phyloP scores from a whole-genome alignment of 1,284 basidiomycete species.

The Caloboletus inedulis region DNA sequence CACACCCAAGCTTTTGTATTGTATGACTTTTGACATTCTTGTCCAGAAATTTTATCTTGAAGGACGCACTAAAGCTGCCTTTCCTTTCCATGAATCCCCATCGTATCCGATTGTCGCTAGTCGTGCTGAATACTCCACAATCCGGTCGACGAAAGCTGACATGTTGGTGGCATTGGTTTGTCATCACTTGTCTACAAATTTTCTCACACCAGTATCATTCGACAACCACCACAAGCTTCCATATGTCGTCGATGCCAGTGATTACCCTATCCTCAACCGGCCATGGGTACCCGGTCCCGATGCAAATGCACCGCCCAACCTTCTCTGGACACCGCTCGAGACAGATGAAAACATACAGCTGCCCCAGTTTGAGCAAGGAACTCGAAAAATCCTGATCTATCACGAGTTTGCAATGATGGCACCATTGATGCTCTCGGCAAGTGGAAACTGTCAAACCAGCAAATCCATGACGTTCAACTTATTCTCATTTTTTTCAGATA shows the following conservation, averaged over 20 bases:
- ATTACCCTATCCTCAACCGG: neutral
- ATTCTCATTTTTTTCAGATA: neutral
- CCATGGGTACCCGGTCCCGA: neutral
- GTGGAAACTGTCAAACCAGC: neutral
- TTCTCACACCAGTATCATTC: neutral
- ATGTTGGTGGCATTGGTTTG: conserved; percentile 6
- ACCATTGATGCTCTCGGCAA: conserved; percentile 8
- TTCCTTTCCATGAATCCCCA: conserved; percentile 11
- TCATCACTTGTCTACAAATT: conserved; percentile 6
- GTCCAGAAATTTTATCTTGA: conserved; percentile 14
- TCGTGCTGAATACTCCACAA: neutral
- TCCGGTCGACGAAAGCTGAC: conserved; percentile 7
- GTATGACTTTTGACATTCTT: neutral
- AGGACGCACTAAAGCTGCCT: conserved; percentile 7
- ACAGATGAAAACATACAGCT: neutral
- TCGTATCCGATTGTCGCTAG: neutral
- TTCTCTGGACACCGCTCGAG: conserved; percentile 6
- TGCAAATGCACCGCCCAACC: neutral
- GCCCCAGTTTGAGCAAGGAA: neutral
- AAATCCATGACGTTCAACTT: no score
- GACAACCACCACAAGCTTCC: conserved; percentile 2
- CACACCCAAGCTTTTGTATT: neutral
- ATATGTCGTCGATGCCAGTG: neutral
- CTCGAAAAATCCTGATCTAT: conserved; percentile 7
- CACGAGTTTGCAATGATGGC: conserved; percentile 14